These are phyloP conservation scores for Ogataea angusta DNA, from an alignment of 805 yeast genomes.

Conservation along the genomic window DNA sequence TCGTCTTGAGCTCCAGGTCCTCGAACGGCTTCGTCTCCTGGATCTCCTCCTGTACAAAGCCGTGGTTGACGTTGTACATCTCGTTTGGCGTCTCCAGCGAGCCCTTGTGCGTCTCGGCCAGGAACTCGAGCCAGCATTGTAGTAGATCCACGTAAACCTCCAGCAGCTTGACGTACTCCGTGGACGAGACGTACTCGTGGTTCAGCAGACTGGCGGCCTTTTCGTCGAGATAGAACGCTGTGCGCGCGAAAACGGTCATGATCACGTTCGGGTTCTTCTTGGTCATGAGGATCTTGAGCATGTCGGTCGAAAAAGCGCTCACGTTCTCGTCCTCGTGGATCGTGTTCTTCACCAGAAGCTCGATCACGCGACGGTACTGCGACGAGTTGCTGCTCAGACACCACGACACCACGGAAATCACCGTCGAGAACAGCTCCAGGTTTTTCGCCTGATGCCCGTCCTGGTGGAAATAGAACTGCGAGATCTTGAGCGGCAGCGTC, in stretches of 20 bases:
- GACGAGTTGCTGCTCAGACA: slow-evolving; percentile 45
- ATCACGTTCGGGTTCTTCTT: slow-evolving; percentile 67
- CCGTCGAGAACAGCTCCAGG: slow-evolving; percentile 62
- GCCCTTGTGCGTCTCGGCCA: slow-evolving; percentile 37
- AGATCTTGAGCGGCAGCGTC: slow-evolving; percentile 34
- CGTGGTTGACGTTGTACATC: slow-evolving; percentile 34
- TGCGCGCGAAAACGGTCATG: slow-evolving; percentile 71
- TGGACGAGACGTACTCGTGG: slow-evolving; percentile 55
- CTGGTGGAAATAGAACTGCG: slow-evolving; percentile 38
- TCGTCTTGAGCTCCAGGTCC: slow-evolving; percentile 70
- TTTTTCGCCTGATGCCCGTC: slow-evolving; percentile 35
- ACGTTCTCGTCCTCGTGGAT: slow-evolving; percentile 64
- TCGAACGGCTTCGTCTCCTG: slow-evolving; percentile 48
- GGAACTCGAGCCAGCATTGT: slow-evolving; percentile 75
- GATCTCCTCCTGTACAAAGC: slow-evolving; percentile 37
- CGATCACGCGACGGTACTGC: slow-evolving; percentile 64
- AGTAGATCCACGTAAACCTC: slow-evolving; percentile 75
- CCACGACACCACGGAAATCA: slow-evolving; percentile 75
- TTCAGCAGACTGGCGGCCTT: slow-evolving; percentile 55
- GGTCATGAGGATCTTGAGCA: slow-evolving; percentile 64
- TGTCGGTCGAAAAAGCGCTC: slow-evolving; percentile 57
- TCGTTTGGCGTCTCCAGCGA: slow-evolving; percentile 31
- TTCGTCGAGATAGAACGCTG: slow-evolving; percentile 75
- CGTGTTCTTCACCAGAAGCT: slow-evolving; percentile 71
- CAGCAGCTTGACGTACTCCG: slow-evolving; percentile 56